Evolutionary conservation across 2,329 filamentous ascomycete species (phyloP), one percentile per base, ranked within the genome.

Genomic region (Xylaria sp.): DNA sequence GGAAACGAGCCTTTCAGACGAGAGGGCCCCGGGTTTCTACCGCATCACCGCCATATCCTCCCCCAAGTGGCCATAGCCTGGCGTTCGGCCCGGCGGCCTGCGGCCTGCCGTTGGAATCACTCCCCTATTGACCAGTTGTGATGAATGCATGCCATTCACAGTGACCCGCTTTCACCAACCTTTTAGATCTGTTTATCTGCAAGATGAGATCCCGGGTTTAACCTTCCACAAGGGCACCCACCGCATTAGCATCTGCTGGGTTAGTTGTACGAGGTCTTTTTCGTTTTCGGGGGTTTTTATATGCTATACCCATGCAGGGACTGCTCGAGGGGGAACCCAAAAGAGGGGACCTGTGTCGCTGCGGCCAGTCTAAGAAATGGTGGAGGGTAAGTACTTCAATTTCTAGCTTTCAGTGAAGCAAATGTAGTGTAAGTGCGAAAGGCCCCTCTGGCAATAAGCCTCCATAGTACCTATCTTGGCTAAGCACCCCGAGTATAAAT

Each of bases 141-240:
- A 40, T 31, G 21, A 47, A 46, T 37, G 41, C 33, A 48, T 58
- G 44, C 17, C 25, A 54, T 11, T 49, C 37, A 33, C 25, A 27
- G 15, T 54, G n/a, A n/a, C 40, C 44, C 31, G 53, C 49, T 54
- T 46, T 41, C 54, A 41, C 54, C 49, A n/a, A 54, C 57, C 54
- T 54, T 23, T 44, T 40, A 58, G 63, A 65, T 65, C 63, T 60
- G 29, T 54, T 52, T 43, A 47, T 38, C 58, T 66, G 64, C 64
- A 64, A 66, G 64, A 66, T 66, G 62, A 62, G 62, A 64, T 62
- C 62, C 58, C 54, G 60, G 58, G 48, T 38, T 40, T 51, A 54
- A 61, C 58, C 51, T 37, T 56, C 44, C 58, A 66, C 58, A 51
- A 56, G 54, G 10, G 23, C 53, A 33, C n/a, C 21, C 46, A 46